Base-by-base conservation (phyloP, 139 green algal genomes). In the Micromonas pusilla region DNA sequence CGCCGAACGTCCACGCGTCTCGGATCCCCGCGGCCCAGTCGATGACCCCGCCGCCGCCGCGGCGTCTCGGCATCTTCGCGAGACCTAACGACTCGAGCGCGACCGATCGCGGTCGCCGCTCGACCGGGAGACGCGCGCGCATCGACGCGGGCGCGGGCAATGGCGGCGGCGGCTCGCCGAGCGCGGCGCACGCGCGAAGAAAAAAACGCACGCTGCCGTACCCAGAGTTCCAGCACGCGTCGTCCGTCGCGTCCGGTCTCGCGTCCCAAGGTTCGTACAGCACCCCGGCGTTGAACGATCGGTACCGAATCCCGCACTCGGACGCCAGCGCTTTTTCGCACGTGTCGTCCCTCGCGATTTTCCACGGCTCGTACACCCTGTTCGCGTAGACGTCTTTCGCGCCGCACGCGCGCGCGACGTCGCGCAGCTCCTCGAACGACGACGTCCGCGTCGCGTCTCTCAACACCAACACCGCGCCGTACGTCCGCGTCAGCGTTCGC, bases 151-250 rank as follows among this genome's bases (percentile, higher is more conserved):
- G 65, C 26, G 65, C 28, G 3, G 65, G 65, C 21, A 52, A 52
- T 3, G 65, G 65, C 65, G 32, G 32, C 26, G 26, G 26, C 26
- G 65, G 65, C n/a, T 72, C 30, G 28, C 65, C n/a, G 19, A 36
- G 60, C 6, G 13, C 6, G 6, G 25, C 25, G 26, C 60, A 68
- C 60, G 13, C 60, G 60, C n/a, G 25, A 19, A 68, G 60, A 19
- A 68, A 68, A 19, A 68, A 68, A 16, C 60, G 60, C 60, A 68
- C 60, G 26, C 60, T 68, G 25, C 60, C 60, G 60, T 68, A 68
- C 6, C 60, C 60, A 16, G 19, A 32, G 60, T 68, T 68, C 60
- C 60, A 68, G 60, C 60, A 68, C n/a, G 60, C 60, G 25, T 68
- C 60, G 60, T 68, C 60, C 25, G 25, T 68, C 13, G 60, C 60